Base-by-base conservation (phyloP, 2,329 filamentous ascomycete genomes). In the Beauveria sp. region DNA sequence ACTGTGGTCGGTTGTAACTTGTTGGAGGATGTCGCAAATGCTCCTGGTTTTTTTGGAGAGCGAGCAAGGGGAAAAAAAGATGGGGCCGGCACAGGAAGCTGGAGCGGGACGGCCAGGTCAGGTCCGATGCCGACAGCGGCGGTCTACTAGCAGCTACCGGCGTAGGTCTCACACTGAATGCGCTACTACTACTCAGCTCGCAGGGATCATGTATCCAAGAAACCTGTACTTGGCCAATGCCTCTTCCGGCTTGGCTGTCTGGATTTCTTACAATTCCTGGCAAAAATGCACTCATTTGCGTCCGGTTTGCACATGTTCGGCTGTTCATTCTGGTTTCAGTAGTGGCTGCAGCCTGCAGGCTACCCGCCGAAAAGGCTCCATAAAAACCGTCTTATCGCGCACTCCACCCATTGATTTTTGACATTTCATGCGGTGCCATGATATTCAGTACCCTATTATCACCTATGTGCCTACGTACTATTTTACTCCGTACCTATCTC, bases 21-120 rank as follows among this genome's bases (percentile, higher is more conserved):
- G 54, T 34, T 37, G 40, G 9, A 59, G 26, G 57, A 53, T 54
- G 40, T 59, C 57, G 57, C 48, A 51, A 54, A 22, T 24, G 48
- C 50, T 59, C 50, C 37, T 51, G 47, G 41, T 51, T 41, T 59
- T 59, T 28, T 50, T 43, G 30, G 53, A 55, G 40, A 55, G 53
- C 22, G 37, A 54, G 34, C 34, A 37, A 24, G 40, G 44, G 44
- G 46, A 28, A 54, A 54, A 55, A 55, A 55, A 55, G 40, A 55
- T 44, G 53, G 53, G 53, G 53, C 53, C 52, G 20, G 14, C 12
- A 41, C 14, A 3, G 40, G 30, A 55, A 55, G 37, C 22, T 34
- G 28, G 48, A 20, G 50, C 50, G 50, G 50, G 50, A 52, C 50
- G 50, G 30, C n/a, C 50, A 52, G 30, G 34, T 20, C n/a, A 52